These are phyloP conservation scores for Apiospora arundinis DNA, from an alignment of 2,329 filamentous ascomycete species.

Conservation along the genomic window DNA sequence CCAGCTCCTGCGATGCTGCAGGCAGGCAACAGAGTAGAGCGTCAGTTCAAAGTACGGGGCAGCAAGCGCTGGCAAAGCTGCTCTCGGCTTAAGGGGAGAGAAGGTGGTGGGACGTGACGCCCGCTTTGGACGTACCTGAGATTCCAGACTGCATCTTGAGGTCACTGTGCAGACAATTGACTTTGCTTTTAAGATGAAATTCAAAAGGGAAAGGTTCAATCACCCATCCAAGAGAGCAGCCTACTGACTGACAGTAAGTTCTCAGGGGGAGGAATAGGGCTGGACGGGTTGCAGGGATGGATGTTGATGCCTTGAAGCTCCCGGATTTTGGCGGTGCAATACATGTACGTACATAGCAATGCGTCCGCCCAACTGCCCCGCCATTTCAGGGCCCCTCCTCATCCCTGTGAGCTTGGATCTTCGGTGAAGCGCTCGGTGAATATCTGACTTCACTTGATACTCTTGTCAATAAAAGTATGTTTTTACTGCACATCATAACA, in stretches of 20 bases:
- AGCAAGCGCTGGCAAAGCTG: background rate
- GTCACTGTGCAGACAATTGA: background rate
- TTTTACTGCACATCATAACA: background rate
- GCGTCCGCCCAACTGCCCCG: background rate
- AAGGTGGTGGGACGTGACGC: background rate
- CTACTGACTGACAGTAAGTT: background rate
- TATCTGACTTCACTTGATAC: too few species aligned
- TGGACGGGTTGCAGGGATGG: background rate
- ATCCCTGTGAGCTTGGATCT: background rate
- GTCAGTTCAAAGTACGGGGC: background rate
- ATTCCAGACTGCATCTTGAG: slow-evolving; percentile 77
- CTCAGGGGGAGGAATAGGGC: background rate
- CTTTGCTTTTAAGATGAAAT: background rate
- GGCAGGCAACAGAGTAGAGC: background rate
- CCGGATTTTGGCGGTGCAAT: background rate
- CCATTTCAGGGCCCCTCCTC: background rate
- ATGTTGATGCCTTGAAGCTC: slow-evolving; percentile 8
- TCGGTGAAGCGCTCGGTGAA: too few species aligned
- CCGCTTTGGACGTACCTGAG: slow-evolving; percentile 57
- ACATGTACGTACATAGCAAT: too few species aligned
- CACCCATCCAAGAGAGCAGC: background rate
- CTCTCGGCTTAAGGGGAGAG: background rate
- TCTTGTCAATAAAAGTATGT: background rate
- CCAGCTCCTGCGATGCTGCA: slow-evolving; percentile 78
- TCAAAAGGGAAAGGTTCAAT: background rate